Conservation (phyloP, 2,329 filamentous ascomycete species). For the Diaporthe capsici region DNA sequence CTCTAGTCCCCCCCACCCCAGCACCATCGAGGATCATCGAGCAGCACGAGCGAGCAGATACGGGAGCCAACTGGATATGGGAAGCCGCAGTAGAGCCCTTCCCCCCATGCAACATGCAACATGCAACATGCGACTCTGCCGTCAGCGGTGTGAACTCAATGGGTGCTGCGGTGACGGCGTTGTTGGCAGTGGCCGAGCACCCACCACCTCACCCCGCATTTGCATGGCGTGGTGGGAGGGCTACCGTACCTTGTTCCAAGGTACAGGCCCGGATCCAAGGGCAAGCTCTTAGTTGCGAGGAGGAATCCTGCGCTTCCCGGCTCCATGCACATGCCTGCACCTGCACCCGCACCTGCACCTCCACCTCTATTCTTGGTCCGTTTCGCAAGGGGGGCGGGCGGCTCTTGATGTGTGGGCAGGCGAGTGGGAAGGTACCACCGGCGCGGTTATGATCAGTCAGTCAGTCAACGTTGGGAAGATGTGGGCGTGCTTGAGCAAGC, state of each 20-base stretch:
- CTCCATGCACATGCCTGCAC: constrained; percentile 23
- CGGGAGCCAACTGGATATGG: constrained; percentile 25
- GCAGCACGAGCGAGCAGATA: constrained; percentile 1
- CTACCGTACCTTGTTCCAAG: not conserved
- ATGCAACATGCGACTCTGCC: constrained; percentile 29
- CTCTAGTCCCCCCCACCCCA: constrained; percentile 7
- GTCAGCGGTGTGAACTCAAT: constrained; percentile 32
- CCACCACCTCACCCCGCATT: constrained; percentile 32
- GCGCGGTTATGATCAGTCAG: constrained; percentile 13
- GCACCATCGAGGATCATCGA: constrained; percentile 1
- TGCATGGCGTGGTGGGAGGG: constrained; percentile 15
- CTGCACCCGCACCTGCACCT: constrained; percentile 3
- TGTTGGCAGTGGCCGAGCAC: constrained; percentile 26
- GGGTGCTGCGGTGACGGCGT: not conserved
- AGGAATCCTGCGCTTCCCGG: constrained; percentile 13
- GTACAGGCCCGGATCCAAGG: constrained; percentile 6
- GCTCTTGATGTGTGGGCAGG: not conserved
- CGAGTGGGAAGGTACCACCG: constrained; percentile 17
- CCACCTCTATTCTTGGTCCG: constrained; percentile 31
- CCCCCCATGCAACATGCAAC: constrained; percentile 4
- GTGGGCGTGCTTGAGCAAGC: constrained; percentile 16
- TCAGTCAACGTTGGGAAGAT: constrained; percentile 9
- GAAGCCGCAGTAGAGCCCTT: constrained; percentile 6
- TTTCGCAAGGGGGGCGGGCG: not conserved
- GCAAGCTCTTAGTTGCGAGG: not conserved